Evolutionary conservation across 1,284 basidiomycete species (phyloP).

Genomic region (Pseudozyma thailandica): DNA sequence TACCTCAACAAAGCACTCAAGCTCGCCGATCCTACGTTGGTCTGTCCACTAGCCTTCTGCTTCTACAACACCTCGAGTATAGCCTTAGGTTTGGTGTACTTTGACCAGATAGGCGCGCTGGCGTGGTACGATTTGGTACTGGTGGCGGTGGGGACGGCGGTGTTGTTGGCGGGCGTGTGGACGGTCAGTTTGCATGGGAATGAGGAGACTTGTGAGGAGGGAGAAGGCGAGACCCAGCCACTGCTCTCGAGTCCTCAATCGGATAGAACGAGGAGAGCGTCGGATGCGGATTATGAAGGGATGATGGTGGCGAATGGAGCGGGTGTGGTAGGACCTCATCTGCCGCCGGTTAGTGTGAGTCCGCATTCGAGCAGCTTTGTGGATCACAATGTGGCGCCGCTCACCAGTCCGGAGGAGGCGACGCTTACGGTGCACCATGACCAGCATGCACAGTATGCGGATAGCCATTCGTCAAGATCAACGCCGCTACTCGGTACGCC

Average conservation of each 20-base stretch:
- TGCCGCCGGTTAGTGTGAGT: constrained; percentile 35
- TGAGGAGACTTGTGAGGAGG: constrained; percentile 19
- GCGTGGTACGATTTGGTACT: constrained; percentile 77
- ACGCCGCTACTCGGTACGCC: constrained; percentile 13
- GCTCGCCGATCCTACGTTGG: constrained; percentile 79
- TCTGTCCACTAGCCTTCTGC: constrained; percentile 94
- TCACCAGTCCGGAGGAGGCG: constrained; percentile 29
- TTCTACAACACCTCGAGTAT: constrained; percentile 90
- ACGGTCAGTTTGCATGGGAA: constrained; percentile 73
- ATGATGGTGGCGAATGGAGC: constrained; percentile 47
- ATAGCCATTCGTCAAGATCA: constrained; percentile 4
- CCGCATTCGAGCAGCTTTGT: constrained; percentile 30
- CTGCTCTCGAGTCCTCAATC: constrained; percentile 18
- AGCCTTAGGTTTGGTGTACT: constrained; percentile 78
- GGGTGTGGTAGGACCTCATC: constrained; percentile 53
- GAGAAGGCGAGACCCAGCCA: constrained; percentile 18
- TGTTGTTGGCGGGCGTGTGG: constrained; percentile 90
- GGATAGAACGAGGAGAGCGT: constrained; percentile 6
- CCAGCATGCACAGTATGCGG: background rate
- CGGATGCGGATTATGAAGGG: constrained; percentile 20
- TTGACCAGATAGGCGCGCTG: constrained; percentile 84
- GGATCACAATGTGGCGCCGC: constrained; percentile 25
- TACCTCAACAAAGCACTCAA: constrained; percentile 90
- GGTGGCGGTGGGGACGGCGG: constrained; percentile 80
- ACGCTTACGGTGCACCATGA: constrained; percentile 21